These are phyloP conservation scores for Coemansia interrupta DNA, from an alignment of 192 early-diverging fungal genomes.

Conservation along the genomic window DNA sequence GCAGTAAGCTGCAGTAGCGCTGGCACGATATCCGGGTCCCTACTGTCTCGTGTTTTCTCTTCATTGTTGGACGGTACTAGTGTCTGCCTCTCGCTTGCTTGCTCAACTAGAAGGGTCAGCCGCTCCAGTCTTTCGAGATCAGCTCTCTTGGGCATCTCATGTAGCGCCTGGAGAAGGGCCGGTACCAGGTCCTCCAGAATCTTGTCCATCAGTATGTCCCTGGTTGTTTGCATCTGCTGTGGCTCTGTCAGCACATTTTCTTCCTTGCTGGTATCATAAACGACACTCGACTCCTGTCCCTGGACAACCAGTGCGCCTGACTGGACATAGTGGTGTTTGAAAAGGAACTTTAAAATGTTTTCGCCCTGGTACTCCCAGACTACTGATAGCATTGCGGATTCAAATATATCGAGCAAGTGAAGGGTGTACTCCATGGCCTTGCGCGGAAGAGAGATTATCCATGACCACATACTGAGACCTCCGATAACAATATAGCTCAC, in stretches of 20 bases:
- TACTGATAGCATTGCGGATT: conserved; percentile 18
- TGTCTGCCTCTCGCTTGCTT: too few species aligned
- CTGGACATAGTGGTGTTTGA: conserved; percentile 12
- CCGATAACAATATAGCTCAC: conserved; percentile 5
- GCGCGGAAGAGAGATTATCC: conserved; percentile 23
- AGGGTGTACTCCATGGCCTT: conserved; percentile 1
- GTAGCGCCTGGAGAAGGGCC: conserved; percentile 17
- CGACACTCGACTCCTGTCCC: not conserved
- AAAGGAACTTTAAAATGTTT: conserved; percentile 25
- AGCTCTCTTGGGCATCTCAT: conserved; percentile 5
- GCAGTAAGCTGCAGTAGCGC: not conserved
- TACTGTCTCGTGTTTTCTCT: not conserved
- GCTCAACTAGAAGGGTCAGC: not conserved
- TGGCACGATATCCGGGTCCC: not conserved
- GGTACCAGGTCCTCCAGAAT: conserved; percentile 26
- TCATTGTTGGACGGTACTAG: too few species aligned
- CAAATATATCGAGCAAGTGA: conserved; percentile 20
- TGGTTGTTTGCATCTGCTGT: not conserved
- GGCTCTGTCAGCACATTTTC: not conserved
- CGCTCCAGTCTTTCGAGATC: conserved; percentile 2
- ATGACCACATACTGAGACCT: conserved; percentile 15
- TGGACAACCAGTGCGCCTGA: conserved; percentile 1
- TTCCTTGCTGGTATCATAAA: not conserved
- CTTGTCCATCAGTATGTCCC: conserved; percentile 11
- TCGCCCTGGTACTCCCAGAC: conserved; percentile 41